phyloP scores from a whole-genome alignment of 306 rosid species.

The Fragaria ananassa region DNA sequence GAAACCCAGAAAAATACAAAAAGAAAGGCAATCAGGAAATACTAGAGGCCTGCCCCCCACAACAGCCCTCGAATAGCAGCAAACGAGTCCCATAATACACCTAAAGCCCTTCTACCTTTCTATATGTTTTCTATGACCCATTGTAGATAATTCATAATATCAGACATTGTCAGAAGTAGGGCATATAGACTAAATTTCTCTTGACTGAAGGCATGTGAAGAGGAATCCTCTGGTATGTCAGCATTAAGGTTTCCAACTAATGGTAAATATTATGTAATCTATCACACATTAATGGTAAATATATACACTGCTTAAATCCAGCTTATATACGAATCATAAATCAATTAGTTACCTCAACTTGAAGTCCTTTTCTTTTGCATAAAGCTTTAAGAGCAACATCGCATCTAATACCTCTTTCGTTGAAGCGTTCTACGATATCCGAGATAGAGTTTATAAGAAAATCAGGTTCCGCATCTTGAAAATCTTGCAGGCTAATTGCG shows the following conservation, averaged over 20 bases:
- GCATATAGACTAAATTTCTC: background rate
- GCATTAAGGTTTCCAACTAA: background rate
- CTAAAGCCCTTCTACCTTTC: background rate
- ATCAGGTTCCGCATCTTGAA: constrained; percentile 90
- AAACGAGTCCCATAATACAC: background rate
- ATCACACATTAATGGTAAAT: background rate
- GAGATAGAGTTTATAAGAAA: constrained; percentile 51
- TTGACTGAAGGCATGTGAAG: background rate
- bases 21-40: background rate
- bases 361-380: constrained; percentile 91
- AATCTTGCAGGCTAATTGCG: constrained; percentile 59
- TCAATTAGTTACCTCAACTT: constrained; percentile 55
- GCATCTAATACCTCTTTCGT: constrained; percentile 43
- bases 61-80: background rate
- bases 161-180: background rate
- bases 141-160: background rate
- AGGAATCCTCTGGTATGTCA: background rate
- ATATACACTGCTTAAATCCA: background rate
- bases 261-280: background rate
- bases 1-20: background rate
- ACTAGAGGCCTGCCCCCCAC: background rate
- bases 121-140: background rate
- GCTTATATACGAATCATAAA: background rate
- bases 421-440: constrained; percentile 57
- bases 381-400: constrained; percentile 67